Evolutionary conservation across 1,284 basidiomycete genomes (phyloP), one percentile per base, ranked within the genome.

Genomic region (Phenoliferia sp.): DNA sequence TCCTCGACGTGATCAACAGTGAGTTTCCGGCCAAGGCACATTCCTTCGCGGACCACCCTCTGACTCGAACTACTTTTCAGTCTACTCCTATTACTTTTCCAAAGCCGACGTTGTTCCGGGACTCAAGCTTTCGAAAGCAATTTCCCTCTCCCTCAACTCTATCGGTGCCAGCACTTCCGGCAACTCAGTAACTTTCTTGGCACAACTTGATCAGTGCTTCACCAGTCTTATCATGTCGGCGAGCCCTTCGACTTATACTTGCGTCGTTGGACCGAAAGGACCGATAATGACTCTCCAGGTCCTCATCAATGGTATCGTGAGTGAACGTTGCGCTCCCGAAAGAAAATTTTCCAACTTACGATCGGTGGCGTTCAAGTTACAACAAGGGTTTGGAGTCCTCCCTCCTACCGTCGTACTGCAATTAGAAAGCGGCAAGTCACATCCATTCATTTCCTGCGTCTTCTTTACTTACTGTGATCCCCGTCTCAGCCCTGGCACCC

Each of bases 301-400:
- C 5, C 59, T 63, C 36, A 50, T 63, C 44, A 62, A 67, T 57
- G 59, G 66, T 22, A 60, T 66, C 52, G 54, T 61, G 36, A 54
- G 54, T 31, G 9, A 31, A 4, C 5, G n/a, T 15, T 19, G 26
- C 6, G 10, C 54, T 19, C 26, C 7, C 54, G 15, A 16, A 15
- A 5, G 6, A 5, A 31, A 4, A 10, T 33, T 26, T 33, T 36
- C 29, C 28, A 17, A 6, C 54, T 54, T 36, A 3, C 39, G 39
- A 17, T 2, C 48, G 3, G 3, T 35, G n/a, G 44, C 10, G 33
- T 12, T 28, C 26, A 34, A 62, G 65, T 35, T 65, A 17, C 69
- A 70, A n/a, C 69, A 70, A 60, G 58, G 34, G 15, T 70, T 70
- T 55, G 69, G 69, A 5, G 67, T 67, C 63, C 61, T 70, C 26